Evolutionary conservation across 169 alveolate genomes (phyloP).

Genomic region (Amoebophrya sp.): DNA sequence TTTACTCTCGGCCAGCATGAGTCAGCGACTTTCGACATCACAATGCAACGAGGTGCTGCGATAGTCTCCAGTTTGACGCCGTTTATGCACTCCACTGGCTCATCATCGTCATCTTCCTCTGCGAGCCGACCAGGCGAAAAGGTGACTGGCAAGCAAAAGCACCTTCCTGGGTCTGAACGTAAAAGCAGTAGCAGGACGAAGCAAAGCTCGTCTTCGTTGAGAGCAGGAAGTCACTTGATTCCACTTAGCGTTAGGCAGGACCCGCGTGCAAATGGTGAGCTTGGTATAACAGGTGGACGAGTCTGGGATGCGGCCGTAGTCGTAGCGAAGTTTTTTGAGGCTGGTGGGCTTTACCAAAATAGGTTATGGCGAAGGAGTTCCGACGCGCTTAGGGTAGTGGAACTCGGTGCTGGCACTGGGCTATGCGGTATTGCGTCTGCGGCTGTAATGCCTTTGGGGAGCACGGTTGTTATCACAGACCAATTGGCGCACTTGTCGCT

Average conservation of each 20-base stretch:
- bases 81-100: background rate
- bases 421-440: background rate
- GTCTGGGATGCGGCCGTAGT: conserved; percentile 11
- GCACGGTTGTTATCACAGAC: background rate
- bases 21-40: background rate
- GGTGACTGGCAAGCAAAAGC: background rate
- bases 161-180: background rate
- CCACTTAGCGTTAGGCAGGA: background rate
- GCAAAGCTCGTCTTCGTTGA: background rate
- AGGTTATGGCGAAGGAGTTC: background rate
- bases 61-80: background rate
- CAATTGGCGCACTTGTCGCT: background rate
- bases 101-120: background rate
- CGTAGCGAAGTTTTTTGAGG: background rate
- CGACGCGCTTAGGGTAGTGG: background rate
- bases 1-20: background rate
- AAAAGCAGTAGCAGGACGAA: background rate
- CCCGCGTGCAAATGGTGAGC: background rate
- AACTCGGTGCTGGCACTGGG: conserved; percentile 13
- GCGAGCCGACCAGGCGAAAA: background rate
- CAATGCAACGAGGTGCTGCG: background rate
- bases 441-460: background rate
- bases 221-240: background rate
- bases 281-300: background rate
- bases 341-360: background rate